Evolutionary conservation across 257 asterid species (phyloP).

Genomic region (Nicotiana sylvestris): DNA sequence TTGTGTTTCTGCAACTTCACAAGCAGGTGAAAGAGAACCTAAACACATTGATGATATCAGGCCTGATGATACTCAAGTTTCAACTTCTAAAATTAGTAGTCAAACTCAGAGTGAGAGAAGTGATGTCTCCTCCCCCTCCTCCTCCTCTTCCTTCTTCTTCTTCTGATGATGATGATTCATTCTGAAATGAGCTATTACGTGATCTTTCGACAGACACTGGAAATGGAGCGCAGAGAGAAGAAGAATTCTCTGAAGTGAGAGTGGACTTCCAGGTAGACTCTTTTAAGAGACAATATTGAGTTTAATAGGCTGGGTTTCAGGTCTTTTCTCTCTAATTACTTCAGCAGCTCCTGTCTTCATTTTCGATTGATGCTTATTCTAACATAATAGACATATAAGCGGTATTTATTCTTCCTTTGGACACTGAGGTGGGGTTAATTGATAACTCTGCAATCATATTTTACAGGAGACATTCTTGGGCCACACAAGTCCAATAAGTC

Average conservation of each 20-base stretch:
- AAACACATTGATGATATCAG: constrained; percentile 28
- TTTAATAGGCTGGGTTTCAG: not conserved
- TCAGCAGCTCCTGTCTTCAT: not conserved
- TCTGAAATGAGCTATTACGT: constrained; percentile 19
- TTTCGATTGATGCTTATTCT: not conserved
- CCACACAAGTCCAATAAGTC: constrained; percentile 93
- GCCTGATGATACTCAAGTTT: constrained; percentile 32
- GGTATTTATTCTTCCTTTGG: not conserved
- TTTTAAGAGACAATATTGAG: not conserved
- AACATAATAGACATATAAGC: not conserved
- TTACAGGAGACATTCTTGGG: constrained; percentile 89
- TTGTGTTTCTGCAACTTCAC: constrained; percentile 31
- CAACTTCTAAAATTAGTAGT: constrained; percentile 25
- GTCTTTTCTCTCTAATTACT: not conserved
- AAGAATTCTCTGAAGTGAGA: constrained; percentile 77
- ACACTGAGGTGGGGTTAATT: not conserved
- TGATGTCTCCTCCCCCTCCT: constrained; percentile 13
- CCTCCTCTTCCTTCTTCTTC: not conserved
- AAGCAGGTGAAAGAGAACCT: constrained; percentile 31
- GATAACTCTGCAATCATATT: constrained; percentile 17
- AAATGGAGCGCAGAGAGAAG: constrained; percentile 46
- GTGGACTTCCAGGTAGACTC: constrained; percentile 63
- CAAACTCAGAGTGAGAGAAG: constrained; percentile 35
- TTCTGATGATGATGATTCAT: constrained; percentile 18
- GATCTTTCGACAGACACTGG: constrained; percentile 43